Evolutionary conservation across 2,329 filamentous ascomycete species (phyloP), one percentile per base, ranked within the genome.

Genomic region (Penicillium janthinellum): DNA sequence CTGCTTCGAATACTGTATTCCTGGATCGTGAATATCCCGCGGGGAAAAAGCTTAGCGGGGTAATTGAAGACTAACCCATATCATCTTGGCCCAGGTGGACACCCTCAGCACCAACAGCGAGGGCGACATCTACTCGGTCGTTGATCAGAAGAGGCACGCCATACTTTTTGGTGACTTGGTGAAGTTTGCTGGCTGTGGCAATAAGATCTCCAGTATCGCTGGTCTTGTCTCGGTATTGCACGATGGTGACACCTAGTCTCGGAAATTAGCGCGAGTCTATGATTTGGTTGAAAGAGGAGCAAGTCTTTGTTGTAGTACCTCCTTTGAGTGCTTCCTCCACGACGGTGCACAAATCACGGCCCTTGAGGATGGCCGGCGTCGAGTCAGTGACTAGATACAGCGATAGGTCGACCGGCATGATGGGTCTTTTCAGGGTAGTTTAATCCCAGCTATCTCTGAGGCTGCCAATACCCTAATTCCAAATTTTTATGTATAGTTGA

Each of bases 71-170:
- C 83, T 66, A 75, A 90, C 89, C 82, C 82, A 96, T 88, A 75
- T 98, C 94, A 83, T 97, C 93, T 79, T 98, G 94, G 6, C 95
- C 95, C 52, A 98, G 85, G 75, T 98, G 95, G 8, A 96, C 92
- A 48, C 95, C 95, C 78, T 97, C 94, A 58, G 91, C 95, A 12
- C 88, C 90, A 45, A 93, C 85, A 14, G 92, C 92, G 17, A 92
- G 83, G 8, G 92, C 93, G 28, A 98, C 91, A 73, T 96, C 93
- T 5, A 97, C 85, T 12, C 93, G 87, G 74, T 98, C 95, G 73
- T 98, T 98, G 80, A 98, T 92, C 56, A 98, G 81, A 58, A 98
- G 83, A 34, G 94, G 94, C 3, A 96, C 86, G 15, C 82, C 81
- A 71, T 90, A 82, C 49, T 81, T 80, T 64, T 81, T 81, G 20